Percentiles rank a stretch among this genome's conserved stretches.
phyloP scores from a whole-genome alignment of 2,329 filamentous ascomycete genomes.

The Nectriaceae sp. region DNA sequence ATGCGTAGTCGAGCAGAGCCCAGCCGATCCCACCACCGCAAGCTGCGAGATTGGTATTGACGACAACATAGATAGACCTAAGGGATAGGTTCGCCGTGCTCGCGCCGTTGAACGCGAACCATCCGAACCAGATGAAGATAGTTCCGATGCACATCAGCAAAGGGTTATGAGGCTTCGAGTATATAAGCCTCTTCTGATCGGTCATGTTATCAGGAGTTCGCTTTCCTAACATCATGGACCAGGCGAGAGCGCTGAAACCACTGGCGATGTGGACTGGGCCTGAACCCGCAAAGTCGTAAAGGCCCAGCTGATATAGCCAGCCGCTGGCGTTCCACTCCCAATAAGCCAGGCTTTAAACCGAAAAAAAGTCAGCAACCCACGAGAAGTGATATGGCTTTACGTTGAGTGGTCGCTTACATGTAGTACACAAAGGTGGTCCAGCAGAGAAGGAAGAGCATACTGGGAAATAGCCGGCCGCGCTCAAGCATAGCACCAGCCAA shows the following conservation, averaged over 20 bases:
- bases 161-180: conserved; percentile 60
- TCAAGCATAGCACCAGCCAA: conserved; percentile 41
- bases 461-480: conserved; percentile 40
- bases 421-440: conserved; percentile 69
- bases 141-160: conserved; percentile 66
- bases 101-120: conserved; percentile 56
- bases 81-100: conserved; percentile 53
- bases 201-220: conserved; percentile 34
- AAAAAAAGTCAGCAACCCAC: too few relatives aligned
- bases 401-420: conserved; percentile 25
- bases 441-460: conserved; percentile 63
- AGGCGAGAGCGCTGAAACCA: conserved; percentile 64
- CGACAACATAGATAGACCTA: conserved; percentile 54
- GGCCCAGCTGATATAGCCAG: conserved; percentile 63
- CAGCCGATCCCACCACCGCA: conserved; percentile 56
- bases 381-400: too few relatives aligned
- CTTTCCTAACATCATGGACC: conserved; percentile 64
- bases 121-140: conserved; percentile 65
- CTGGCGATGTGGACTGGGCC: conserved; percentile 66
- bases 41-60: conserved; percentile 61
- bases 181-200: conserved; percentile 17
- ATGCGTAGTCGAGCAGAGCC: conserved; percentile 53
- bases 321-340: conserved; percentile 70
- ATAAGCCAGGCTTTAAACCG: conserved; percentile 53
- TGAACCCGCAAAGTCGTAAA: conserved; percentile 62